Conservation (phyloP, 2,329 filamentous ascomycete species). For the Botrytis pseudocinerea region DNA sequence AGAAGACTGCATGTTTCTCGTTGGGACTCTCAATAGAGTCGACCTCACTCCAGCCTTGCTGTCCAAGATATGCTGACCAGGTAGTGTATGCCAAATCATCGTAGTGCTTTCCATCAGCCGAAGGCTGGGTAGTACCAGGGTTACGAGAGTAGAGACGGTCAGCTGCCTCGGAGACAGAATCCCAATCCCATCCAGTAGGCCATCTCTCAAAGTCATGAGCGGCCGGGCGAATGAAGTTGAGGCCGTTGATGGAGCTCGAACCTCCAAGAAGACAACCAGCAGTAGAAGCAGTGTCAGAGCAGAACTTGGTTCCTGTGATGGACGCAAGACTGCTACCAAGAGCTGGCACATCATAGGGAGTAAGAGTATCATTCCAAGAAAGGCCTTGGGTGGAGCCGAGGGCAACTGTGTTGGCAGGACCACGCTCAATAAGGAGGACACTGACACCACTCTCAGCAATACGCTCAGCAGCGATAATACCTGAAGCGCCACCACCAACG, state of each 20-base stretch:
- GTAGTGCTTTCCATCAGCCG: neutral
- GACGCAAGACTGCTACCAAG: neutral
- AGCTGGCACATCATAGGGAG: neutral
- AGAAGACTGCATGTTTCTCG: neutral
- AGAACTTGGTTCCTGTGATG: neutral
- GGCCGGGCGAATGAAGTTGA: neutral
- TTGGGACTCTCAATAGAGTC: neutral
- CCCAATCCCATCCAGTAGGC: neutral
- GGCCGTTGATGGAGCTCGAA: neutral
- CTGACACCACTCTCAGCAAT: neutral
- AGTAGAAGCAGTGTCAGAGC: neutral
- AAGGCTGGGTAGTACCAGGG: neutral
- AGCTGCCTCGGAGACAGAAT: neutral
- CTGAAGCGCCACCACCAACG: neutral
- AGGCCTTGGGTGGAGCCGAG: neutral
- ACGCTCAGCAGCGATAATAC: neutral
- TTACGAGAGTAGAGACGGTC: neutral
- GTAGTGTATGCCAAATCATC: neutral
- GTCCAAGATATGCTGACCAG: neutral
- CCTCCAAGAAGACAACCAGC: neutral
- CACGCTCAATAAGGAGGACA: neutral
- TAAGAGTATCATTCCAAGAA: neutral
- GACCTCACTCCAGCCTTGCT: neutral
- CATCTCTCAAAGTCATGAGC: neutral
- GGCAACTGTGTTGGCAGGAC: neutral